phyloP scores from a whole-genome alignment of 2,329 filamentous ascomycete genomes.

The Monosporascus sp. region DNA sequence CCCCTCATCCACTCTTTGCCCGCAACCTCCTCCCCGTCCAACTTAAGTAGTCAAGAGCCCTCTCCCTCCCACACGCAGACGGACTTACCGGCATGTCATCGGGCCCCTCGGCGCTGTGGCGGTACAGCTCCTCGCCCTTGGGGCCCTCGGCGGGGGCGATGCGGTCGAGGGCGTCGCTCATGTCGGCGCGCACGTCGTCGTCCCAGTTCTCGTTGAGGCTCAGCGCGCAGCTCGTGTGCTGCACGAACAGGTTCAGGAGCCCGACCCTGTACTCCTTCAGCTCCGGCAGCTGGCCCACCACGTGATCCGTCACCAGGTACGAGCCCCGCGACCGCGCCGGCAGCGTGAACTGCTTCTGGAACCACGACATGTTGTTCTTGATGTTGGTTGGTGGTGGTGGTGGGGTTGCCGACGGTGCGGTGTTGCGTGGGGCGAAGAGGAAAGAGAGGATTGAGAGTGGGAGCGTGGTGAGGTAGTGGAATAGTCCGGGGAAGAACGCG shows the following conservation, averaged over 20 bases:
- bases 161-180: slow-evolving; percentile 88
- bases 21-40: no score
- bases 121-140: slow-evolving; percentile 69
- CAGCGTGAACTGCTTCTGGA: slow-evolving; percentile 78
- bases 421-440: slow-evolving; percentile 17
- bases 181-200: slow-evolving; percentile 78
- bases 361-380: slow-evolving; percentile 61
- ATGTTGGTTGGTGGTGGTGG: background rate
- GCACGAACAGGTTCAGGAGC: slow-evolving; percentile 82
- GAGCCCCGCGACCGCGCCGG: slow-evolving; percentile 72
- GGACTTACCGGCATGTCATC: slow-evolving; percentile 85
- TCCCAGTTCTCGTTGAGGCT: slow-evolving; percentile 92
- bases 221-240: slow-evolving; percentile 90
- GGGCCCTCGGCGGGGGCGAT: slow-evolving; percentile 75
- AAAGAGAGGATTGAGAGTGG: slow-evolving; percentile 38
- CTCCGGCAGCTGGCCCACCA: slow-evolving; percentile 69
- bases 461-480: slow-evolving; percentile 46
- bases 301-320: slow-evolving; percentile 80
- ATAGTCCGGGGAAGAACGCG: slow-evolving; percentile 46
- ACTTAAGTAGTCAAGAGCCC: no score
- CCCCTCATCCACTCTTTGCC: no score
- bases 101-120: slow-evolving; percentile 78
- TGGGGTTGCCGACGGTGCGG: slow-evolving; percentile 8
- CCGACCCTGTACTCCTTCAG: slow-evolving; percentile 79
- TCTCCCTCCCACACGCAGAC: no score